phyloP scores from a whole-genome alignment of 2,329 filamentous ascomycete species.

The Trichophyton schoenleinii region DNA sequence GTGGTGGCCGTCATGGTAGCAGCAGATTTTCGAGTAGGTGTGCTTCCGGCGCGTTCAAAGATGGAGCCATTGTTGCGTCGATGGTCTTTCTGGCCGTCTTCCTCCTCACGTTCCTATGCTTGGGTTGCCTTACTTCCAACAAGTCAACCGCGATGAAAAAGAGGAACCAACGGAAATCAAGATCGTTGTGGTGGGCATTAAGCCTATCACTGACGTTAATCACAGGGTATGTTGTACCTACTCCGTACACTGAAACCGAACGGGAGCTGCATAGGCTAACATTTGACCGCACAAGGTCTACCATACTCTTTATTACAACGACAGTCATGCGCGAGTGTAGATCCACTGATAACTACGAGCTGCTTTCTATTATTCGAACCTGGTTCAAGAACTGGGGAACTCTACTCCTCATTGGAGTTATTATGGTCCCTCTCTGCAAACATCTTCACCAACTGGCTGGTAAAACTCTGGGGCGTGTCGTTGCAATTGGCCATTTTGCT shows the following conservation, averaged over 20 bases:
- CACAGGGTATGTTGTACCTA: background rate
- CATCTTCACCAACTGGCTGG: constrained; percentile 7
- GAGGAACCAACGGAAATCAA: constrained; percentile 6
- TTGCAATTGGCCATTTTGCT: constrained; percentile 1
- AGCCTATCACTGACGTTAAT: constrained; percentile 2
- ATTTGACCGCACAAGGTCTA: background rate
- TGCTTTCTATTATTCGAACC: background rate
- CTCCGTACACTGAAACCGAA: background rate
- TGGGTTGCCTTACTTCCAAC: background rate
- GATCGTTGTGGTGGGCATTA: constrained; percentile 5
- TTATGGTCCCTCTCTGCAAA: constrained; percentile 9
- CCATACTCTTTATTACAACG: constrained; percentile 2
- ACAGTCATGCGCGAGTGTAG: background rate
- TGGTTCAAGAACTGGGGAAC: constrained; percentile 2
- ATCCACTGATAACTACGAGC: background rate
- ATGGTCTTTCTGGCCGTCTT: constrained; percentile 6
- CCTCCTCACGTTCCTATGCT: constrained; percentile 4
- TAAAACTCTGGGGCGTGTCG: background rate
- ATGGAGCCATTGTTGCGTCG: background rate
- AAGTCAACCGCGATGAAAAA: constrained; percentile 4
- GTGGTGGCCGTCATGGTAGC: background rate
- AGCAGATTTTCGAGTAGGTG: background rate
- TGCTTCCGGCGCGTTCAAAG: background rate
- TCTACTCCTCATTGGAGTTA: constrained; percentile 7
- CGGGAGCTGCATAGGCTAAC: background rate